phyloP scores from a whole-genome alignment of 1,284 basidiomycete genomes.

The Tremellales sp. region DNA sequence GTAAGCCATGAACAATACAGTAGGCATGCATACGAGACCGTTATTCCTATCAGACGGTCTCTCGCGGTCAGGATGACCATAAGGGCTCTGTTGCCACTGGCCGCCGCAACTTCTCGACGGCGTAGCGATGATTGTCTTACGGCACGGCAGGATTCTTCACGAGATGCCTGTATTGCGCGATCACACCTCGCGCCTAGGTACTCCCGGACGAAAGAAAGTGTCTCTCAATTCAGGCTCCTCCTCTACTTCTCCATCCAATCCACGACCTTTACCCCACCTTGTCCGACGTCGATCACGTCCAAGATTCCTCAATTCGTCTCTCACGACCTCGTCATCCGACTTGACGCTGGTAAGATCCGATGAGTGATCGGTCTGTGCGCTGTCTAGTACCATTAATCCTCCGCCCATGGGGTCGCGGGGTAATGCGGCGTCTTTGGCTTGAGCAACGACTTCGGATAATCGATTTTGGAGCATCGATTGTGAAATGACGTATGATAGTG shows the following conservation, averaged over 20 bases:
- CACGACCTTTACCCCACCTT: slow-evolving; percentile 24
- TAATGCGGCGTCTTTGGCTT: background rate
- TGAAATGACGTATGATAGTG: background rate
- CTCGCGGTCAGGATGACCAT: too few relatives aligned
- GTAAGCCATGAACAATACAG: too few relatives aligned
- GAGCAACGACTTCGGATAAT: background rate
- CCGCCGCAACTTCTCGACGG: too few relatives aligned
- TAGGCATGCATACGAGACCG: too few relatives aligned
- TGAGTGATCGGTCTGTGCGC: background rate
- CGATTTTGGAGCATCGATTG: background rate
- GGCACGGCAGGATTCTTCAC: background rate
- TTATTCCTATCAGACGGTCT: too few relatives aligned
- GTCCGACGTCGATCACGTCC: slow-evolving; percentile 16
- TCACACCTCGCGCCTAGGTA: slow-evolving; percentile 17
- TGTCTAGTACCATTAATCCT: slow-evolving; percentile 1
- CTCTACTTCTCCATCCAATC: slow-evolving; percentile 29
- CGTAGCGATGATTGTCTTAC: too few relatives aligned
- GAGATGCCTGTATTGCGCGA: too few relatives aligned
- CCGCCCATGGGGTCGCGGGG: background rate
- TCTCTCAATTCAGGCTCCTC: slow-evolving; percentile 37
- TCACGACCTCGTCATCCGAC: slow-evolving; percentile 4
- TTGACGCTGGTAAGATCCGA: background rate
- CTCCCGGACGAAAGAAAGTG: slow-evolving; percentile 27
- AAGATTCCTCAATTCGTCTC: slow-evolving; percentile 12
- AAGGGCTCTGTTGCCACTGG: too few relatives aligned